A percentile compares a stretch with the other conserved stretches of the same genome.
Evolutionary conservation across 768 basidiomycete genomes (phyloP).

Genomic region (Lactarius tabidus): DNA sequence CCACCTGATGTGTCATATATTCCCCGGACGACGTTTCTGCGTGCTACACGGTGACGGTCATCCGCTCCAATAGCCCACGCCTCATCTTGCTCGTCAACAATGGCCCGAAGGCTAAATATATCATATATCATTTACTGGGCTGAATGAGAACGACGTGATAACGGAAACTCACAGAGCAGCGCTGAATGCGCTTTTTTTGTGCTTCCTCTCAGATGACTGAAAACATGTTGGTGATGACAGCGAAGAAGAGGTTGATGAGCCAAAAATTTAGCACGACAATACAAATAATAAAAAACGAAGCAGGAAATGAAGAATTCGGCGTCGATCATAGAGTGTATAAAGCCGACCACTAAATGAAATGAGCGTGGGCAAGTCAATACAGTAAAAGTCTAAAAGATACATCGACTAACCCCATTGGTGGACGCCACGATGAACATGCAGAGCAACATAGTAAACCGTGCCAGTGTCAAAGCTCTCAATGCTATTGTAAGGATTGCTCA

Average conservation of each 20-base stretch:
- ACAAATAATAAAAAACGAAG: constrained; percentile 80
- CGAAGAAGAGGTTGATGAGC: constrained; percentile 90
- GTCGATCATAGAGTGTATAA: constrained; percentile 90
- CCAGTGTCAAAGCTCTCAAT: constrained; percentile 85
- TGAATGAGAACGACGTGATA: neutral
- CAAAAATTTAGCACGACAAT: constrained; percentile 89
- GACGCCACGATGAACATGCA: constrained; percentile 85
- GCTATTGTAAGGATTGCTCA: constrained; percentile 58
- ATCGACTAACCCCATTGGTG: constrained; percentile 61
- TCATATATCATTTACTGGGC: neutral
- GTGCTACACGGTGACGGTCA: constrained; percentile 40
- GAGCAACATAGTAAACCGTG: constrained; percentile 72
- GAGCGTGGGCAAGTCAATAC: neutral
- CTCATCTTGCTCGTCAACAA: constrained; percentile 58
- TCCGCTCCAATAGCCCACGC: constrained; percentile 45
- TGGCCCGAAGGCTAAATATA: constrained; percentile 36
- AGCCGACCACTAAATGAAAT: constrained; percentile 56
- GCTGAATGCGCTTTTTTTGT: constrained; percentile 87
- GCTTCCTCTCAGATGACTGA: constrained; percentile 82
- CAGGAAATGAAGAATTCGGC: constrained; percentile 86
- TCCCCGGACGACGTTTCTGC: constrained; percentile 47
- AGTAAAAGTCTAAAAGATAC: too few relatives aligned
- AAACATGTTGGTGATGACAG: constrained; percentile 92
- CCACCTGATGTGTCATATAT: constrained; percentile 60
- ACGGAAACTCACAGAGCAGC: constrained; percentile 57